phyloP scores from a whole-genome alignment of 2,329 filamentous ascomycete species.

The Microcera coccophila region DNA sequence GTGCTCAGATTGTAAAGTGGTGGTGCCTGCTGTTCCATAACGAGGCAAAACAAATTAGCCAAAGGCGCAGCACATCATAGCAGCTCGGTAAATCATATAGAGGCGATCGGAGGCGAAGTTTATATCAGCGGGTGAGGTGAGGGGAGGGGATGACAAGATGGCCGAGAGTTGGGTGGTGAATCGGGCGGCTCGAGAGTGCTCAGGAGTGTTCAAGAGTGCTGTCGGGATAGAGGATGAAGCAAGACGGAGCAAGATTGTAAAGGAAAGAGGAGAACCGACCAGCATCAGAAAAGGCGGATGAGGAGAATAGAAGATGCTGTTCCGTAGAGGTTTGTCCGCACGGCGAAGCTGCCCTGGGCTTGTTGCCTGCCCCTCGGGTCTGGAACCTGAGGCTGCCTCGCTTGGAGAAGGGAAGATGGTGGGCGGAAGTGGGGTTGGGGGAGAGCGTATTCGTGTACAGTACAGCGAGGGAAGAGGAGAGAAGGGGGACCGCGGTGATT shows the following conservation, averaged over 20 bases:
- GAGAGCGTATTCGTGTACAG: no score
- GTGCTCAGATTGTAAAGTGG: slow-evolving; percentile 26
- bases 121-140: slow-evolving; percentile 17
- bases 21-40: slow-evolving; percentile 49
- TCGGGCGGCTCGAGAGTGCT: slow-evolving; percentile 20
- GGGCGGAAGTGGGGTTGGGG: not conserved
- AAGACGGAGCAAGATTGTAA: slow-evolving; percentile 7
- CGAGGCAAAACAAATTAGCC: slow-evolving; percentile 36
- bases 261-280: slow-evolving; percentile 6
- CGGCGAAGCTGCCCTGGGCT: not conserved
- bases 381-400: slow-evolving; percentile 5
- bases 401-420: not conserved
- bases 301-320: not conserved
- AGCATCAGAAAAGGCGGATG: slow-evolving; percentile 1
- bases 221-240: slow-evolving; percentile 12
- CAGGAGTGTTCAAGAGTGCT: slow-evolving; percentile 9
- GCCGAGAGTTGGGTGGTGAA: slow-evolving; percentile 3
- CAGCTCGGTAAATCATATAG: slow-evolving; percentile 20
- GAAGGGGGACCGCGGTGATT: not conserved
- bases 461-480: not conserved
- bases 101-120: slow-evolving; percentile 16
- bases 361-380: slow-evolving; percentile 1
- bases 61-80: slow-evolving; percentile 25
- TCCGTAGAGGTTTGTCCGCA: not conserved
- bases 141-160: slow-evolving; percentile 25